Conservation (phyloP, 169 alveolate species). For the Cryptosporidium baileyi region DNA sequence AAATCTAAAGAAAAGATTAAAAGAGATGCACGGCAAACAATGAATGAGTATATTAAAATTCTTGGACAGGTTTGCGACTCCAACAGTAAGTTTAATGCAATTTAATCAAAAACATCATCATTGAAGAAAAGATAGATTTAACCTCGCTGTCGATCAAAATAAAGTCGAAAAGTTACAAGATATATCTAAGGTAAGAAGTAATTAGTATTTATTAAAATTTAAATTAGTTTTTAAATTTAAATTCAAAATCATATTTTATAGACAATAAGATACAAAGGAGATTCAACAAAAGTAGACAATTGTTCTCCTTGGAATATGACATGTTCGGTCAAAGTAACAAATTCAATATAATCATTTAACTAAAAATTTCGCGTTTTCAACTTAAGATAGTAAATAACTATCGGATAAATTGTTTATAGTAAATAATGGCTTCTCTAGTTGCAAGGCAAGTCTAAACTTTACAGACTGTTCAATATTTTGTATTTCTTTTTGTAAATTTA, state of each 20-base stretch:
- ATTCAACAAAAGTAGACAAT: not conserved
- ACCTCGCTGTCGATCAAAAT: not conserved
- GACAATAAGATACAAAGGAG: conserved; percentile 26
- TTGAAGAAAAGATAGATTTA: not conserved
- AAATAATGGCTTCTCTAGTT: conserved; percentile 21
- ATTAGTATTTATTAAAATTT: not conserved
- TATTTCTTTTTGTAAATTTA: conserved; percentile 1
- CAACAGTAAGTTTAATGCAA: conserved; percentile 4
- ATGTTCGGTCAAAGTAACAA: conserved; percentile 33
- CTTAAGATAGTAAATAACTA: not conserved
- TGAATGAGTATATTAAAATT: conserved; percentile 17
- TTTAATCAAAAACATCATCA: not conserved
- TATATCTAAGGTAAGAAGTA: conserved; percentile 12
- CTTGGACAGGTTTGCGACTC: not conserved
- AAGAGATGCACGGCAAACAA: conserved; percentile 43
- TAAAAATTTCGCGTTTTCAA: not conserved
- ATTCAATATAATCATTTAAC: not conserved
- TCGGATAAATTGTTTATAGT: not conserved
- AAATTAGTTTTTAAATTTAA: not conserved
- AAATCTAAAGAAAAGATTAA: conserved; percentile 24
- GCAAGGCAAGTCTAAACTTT: conserved; percentile 42
- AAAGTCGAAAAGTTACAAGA: not conserved
- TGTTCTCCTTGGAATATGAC: conserved; percentile 58
- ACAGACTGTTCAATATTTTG: conserved; percentile 21
- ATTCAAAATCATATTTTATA: not conserved